phyloP scores from a whole-genome alignment of 2,329 filamentous ascomycete genomes.

The Didymellaceae sp. region DNA sequence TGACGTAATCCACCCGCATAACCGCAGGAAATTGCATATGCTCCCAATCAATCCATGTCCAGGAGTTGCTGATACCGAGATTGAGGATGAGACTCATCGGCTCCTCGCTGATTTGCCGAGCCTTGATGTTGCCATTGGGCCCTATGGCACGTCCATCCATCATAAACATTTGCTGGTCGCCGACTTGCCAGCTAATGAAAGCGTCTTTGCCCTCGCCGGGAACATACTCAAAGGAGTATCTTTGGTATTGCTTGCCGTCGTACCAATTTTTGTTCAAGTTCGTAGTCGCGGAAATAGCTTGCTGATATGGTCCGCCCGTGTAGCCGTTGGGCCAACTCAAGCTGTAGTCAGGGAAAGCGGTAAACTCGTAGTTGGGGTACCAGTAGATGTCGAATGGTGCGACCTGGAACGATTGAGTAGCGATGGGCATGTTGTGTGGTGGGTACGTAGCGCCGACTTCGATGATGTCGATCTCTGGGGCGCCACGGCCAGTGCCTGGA shows the following conservation, averaged over 20 bases:
- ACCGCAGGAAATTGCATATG: slow-evolving; percentile 58
- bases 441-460: slow-evolving; percentile 56
- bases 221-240: slow-evolving; percentile 62
- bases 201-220: slow-evolving; percentile 56
- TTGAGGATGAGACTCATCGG: slow-evolving; percentile 63
- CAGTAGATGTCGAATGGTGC: slow-evolving; percentile 59
- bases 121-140: slow-evolving; percentile 60
- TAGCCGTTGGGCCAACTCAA: slow-evolving; percentile 60
- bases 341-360: slow-evolving; percentile 58
- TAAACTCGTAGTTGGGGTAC: slow-evolving; percentile 60
- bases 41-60: slow-evolving; percentile 56
- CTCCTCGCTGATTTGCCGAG: slow-evolving; percentile 58
- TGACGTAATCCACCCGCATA: slow-evolving; percentile 62
- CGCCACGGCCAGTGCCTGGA: slow-evolving; percentile 55
- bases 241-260: slow-evolving; percentile 61
- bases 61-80: slow-evolving; percentile 59
- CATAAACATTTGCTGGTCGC: slow-evolving; percentile 58
- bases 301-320: slow-evolving; percentile 61
- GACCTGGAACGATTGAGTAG: slow-evolving; percentile 58
- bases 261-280: slow-evolving; percentile 64
- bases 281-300: slow-evolving; percentile 62
- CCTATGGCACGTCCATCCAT: slow-evolving; percentile 61
- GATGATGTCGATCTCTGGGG: slow-evolving; percentile 58
- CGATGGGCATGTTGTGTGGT: slow-evolving; percentile 49
- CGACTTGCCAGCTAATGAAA: slow-evolving; percentile 61